phyloP scores from a whole-genome alignment of 805 yeast genomes.

The Wickerhamiella hasegawae region DNA sequence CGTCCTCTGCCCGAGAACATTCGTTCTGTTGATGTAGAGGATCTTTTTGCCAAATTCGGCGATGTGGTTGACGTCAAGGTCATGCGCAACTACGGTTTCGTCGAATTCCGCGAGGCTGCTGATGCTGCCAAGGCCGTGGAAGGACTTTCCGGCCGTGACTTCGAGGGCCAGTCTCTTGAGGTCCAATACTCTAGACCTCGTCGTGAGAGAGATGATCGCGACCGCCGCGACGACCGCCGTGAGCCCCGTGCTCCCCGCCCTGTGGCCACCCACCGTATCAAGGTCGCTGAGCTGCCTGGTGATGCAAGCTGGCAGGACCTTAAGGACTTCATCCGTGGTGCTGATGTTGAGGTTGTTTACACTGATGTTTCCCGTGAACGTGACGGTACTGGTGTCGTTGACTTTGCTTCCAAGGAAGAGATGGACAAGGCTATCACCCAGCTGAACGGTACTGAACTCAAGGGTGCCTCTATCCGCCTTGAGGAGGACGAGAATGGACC shows the following conservation, averaged over 20 bases:
- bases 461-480: constrained; percentile 49
- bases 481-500: constrained; percentile 45
- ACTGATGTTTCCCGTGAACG: constrained; percentile 23
- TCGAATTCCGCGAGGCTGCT: constrained; percentile 39
- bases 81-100: constrained; percentile 49
- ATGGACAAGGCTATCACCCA: constrained; percentile 72
- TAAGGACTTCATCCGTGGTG: constrained; percentile 49
- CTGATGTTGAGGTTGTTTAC: constrained; percentile 24
- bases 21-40: constrained; percentile 28
- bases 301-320: constrained; percentile 40
- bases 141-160: constrained; percentile 28
- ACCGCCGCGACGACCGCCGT: constrained; percentile 14
- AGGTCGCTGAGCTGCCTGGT: constrained; percentile 8
- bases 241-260: constrained; percentile 11
- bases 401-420: constrained; percentile 84
- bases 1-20: constrained; percentile 15
- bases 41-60: constrained; percentile 35
- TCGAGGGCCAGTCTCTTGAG: constrained; percentile 21
- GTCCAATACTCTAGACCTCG: constrained; percentile 22
- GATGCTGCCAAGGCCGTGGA: constrained; percentile 50
- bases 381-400: constrained; percentile 45
- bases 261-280: constrained; percentile 15
- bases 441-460: constrained; percentile 58
- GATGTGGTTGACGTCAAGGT: constrained; percentile 38
- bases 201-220: constrained; percentile 14